These are phyloP conservation scores for Ustilago cynodontis DNA, from an alignment of 1,284 basidiomycete species.

Conservation along the genomic window DNA sequence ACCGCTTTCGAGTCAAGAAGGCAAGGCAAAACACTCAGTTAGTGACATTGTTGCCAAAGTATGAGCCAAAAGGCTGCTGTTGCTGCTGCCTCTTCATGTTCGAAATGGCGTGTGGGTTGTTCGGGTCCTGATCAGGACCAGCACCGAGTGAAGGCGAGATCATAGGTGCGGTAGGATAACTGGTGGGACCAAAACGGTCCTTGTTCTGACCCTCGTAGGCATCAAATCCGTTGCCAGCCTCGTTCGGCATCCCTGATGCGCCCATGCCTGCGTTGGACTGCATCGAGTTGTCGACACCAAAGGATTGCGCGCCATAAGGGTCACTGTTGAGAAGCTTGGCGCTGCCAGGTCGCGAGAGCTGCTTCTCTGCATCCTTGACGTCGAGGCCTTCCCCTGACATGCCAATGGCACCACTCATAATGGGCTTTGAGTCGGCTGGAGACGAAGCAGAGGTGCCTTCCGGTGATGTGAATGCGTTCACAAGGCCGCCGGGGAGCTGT, in stretches of 20 bases:
- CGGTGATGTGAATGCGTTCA: conserved; percentile 40
- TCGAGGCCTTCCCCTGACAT: conserved; percentile 8
- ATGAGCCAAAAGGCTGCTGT: conserved; percentile 26
- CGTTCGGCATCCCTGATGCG: conserved; percentile 11
- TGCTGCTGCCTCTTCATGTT: conserved; percentile 9
- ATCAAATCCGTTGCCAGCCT: conserved; percentile 7
- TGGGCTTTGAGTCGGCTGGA: conserved; percentile 20
- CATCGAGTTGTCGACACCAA: conserved; percentile 13
- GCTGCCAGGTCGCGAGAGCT: conserved; percentile 25
- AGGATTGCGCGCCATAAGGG: conserved; percentile 24
- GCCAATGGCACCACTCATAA: conserved; percentile 6
- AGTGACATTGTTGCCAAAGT: conserved; percentile 24
- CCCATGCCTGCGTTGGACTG: conserved; percentile 1
- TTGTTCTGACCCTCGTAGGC: conserved; percentile 17
- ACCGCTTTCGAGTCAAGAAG: not conserved
- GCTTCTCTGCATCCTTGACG: conserved; percentile 13
- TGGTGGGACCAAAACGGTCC: conserved; percentile 23
- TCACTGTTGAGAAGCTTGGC: conserved; percentile 20
- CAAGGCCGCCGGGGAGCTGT: conserved; percentile 38
- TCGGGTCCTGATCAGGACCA: conserved; percentile 13
- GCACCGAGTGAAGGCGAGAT: conserved; percentile 23
- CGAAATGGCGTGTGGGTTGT: conserved; percentile 1
- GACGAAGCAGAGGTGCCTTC: conserved; percentile 29
- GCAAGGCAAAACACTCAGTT: conserved; percentile 1
- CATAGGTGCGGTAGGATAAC: conserved; percentile 21